A percentile compares a stretch with the other conserved stretches of the same genome.
These are phyloP conservation scores for Puccinia sorghi DNA, from an alignment of 1,284 basidiomycete species.

Conservation along the genomic window DNA sequence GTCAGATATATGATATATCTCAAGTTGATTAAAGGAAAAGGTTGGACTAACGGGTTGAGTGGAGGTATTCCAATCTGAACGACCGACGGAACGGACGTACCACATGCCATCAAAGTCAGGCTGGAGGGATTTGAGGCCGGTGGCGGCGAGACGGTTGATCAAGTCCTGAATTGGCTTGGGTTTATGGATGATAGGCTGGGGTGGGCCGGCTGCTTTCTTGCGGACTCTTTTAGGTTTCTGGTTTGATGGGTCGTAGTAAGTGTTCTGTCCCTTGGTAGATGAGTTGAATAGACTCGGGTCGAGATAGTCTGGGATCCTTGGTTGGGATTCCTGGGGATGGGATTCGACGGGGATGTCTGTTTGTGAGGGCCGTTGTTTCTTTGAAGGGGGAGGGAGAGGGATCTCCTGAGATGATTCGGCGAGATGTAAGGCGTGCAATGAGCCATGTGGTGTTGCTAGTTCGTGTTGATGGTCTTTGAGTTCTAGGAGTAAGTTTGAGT, in stretches of 20 bases:
- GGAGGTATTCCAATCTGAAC: slow-evolving; percentile 40
- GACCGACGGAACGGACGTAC: slow-evolving; percentile 32
- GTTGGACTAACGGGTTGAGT: slow-evolving; percentile 37
- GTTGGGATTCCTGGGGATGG: not conserved
- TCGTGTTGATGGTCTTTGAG: slow-evolving; percentile 37
- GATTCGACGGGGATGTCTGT: slow-evolving; percentile 11
- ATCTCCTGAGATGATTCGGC: not conserved
- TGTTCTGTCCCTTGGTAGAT: not conserved
- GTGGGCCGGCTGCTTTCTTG: slow-evolving; percentile 43
- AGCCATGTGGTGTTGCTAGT: slow-evolving; percentile 45
- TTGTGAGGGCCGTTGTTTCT: slow-evolving; percentile 11
- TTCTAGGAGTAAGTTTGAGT: slow-evolving; percentile 42
- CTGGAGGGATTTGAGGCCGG: slow-evolving; percentile 21
- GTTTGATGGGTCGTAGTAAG: not conserved
- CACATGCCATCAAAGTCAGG: slow-evolving; percentile 32
- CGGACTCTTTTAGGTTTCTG: slow-evolving; percentile 24
- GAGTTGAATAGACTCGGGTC: slow-evolving; percentile 22
- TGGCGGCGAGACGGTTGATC: slow-evolving; percentile 26
- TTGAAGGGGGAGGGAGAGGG: not conserved
- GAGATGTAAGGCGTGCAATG: slow-evolving; percentile 34
- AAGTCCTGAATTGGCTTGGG: slow-evolving; percentile 27
- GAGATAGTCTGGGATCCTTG: slow-evolving; percentile 23
- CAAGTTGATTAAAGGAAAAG: no score
- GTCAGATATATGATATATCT: not conserved
- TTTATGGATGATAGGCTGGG: slow-evolving; percentile 26